These are phyloP conservation scores for Saccharomyces hybrid DNA, from an alignment of 1,139 yeast species.

Conservation along the genomic window DNA sequence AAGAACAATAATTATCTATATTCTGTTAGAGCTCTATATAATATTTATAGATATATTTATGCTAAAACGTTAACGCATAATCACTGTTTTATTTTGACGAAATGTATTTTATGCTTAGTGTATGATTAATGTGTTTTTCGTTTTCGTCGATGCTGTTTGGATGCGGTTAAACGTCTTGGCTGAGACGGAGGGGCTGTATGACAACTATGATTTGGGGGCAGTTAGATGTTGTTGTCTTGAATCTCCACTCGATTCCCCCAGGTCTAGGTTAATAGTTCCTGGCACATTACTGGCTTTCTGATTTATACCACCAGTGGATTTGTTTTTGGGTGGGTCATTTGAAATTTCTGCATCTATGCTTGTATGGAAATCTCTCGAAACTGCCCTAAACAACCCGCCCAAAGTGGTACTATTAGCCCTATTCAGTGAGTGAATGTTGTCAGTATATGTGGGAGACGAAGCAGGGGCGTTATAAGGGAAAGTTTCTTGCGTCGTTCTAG, in stretches of 20 bases:
- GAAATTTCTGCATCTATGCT: conserved; percentile 18
- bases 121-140: neutral
- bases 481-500: conserved; percentile 21
- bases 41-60: too few relatives aligned
- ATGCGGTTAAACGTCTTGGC: neutral
- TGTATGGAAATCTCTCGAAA: conserved; percentile 19
- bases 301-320: conserved; percentile 35
- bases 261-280: conserved; percentile 27
- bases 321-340: conserved; percentile 29
- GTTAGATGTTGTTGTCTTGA: neutral
- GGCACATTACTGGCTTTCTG: conserved; percentile 39
- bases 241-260: neutral
- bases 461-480: conserved; percentile 17
- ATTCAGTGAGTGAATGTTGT: neutral
- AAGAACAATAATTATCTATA: too few relatives aligned
- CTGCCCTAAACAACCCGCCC: conserved; percentile 13
- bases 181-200: neutral
- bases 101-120: neutral
- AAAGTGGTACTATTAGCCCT: neutral
- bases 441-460: conserved; percentile 2
- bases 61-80: too few relatives aligned
- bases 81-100: too few relatives aligned
- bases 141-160: neutral
- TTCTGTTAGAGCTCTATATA: too few relatives aligned
- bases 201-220: neutral